Conservation (phyloP, 108 stramenopile species). For the Mediolabrus comicus region DNA sequence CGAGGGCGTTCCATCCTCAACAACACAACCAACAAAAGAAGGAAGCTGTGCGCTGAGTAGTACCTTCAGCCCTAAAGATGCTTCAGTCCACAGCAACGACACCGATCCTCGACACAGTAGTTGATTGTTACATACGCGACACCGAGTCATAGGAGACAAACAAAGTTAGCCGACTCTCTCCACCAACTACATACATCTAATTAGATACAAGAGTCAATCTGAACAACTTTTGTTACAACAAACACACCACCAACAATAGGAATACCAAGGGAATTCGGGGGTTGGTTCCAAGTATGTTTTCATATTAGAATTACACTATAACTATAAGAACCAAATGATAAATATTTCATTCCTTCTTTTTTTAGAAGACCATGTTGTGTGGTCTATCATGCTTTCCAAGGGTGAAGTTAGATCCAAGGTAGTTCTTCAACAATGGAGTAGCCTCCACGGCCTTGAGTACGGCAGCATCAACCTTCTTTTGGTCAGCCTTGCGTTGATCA, state of each 20-base stretch:
- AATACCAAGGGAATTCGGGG: slow-evolving; percentile 1
- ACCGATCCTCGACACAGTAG: no score
- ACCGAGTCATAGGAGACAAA: no score
- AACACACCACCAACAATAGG: not conserved
- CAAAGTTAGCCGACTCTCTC: no score
- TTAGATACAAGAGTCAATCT: no score
- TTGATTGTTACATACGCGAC: no score
- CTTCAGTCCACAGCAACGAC: no score
- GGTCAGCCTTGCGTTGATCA: slow-evolving; percentile 94
- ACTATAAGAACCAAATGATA: not conserved
- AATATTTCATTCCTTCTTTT: not conserved
- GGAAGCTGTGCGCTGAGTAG: no score
- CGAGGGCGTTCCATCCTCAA: no score
- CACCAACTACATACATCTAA: no score
- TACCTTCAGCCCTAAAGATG: no score
- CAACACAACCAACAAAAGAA: no score
- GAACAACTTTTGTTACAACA: not conserved
- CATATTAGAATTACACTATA: slow-evolving; percentile 3
- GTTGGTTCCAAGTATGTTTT: slow-evolving; percentile 4
- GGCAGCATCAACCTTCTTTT: slow-evolving; percentile 91
- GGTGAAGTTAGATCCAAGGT: slow-evolving; percentile 93
- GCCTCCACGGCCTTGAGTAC: slow-evolving; percentile 77
- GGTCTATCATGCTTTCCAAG: slow-evolving; percentile 91
- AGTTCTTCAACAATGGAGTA: slow-evolving; percentile 87
- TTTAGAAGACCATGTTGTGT: slow-evolving; percentile 98